Evolutionary conservation across 345 rosid species (phyloP), one percentile per base, ranked within the genome.

Genomic region (Aurinia saxatilis): DNA sequence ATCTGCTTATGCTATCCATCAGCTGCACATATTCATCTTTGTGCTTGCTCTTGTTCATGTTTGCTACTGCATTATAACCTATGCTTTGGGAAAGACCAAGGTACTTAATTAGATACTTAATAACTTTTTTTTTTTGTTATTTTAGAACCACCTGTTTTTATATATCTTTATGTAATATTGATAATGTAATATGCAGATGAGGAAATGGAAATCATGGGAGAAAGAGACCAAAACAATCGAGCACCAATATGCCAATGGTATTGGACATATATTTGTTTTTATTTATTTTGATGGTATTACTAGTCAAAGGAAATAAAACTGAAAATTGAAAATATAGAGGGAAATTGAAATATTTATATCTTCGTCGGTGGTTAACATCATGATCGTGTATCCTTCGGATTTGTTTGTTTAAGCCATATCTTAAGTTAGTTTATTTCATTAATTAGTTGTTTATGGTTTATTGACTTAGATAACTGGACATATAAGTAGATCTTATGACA

Each of bases 141-240:
- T 27, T 27, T 27, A 27, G 5, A 7, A 7, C 7, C 31, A 27
- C 31, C 1, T 27, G 31, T 27, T 27, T 27, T 5, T 4, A 4
- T 27, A 27, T 27, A 27, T 27, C 31, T 27, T 27, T 27, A 1
- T 21, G 4, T 21, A 21, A 29, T 29, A 51, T 66, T 56, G 17
- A 41, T 55, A 21, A 6, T 66, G 39, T 37, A 11, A 36, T 49
- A 53, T 72, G 60, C 77, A 92, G 98, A 92, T 86, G 93, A 86
- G 81, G 67, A 92, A 62, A 78, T 92, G 98, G 98, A 83, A 76
- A 73, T 58, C 65, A 5, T 92, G 98, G 98, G 98, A 92, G 68
- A 53, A 46, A 42, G 98, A 86, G 70, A 86, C 98, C 29, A 83
- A 72, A 82, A 84, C 91, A 49, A 48, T 82, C 62, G 95, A 89